These are phyloP conservation scores for Fomitopsis pulvina DNA, from an alignment of 768 basidiomycete genomes.

Conservation along the genomic window DNA sequence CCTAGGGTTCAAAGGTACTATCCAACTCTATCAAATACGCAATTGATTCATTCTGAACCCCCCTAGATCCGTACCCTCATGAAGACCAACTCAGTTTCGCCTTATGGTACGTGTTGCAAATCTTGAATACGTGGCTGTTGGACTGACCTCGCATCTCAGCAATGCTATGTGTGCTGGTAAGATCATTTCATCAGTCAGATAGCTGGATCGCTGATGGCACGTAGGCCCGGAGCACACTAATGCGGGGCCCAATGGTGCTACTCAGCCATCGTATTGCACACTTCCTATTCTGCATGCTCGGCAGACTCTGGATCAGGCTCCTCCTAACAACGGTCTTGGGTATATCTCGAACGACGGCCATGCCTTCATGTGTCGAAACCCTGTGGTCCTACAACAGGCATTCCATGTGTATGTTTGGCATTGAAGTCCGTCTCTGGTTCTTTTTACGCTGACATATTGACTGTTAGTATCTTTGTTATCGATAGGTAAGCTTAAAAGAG, in stretches of 20 bases:
- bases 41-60: not conserved
- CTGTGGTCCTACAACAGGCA: slow-evolving; percentile 42
- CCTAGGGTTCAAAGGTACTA: slow-evolving; percentile 50
- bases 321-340: slow-evolving; percentile 25
- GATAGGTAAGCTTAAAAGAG: slow-evolving; percentile 32
- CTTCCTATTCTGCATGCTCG: slow-evolving; percentile 47
- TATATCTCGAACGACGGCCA: slow-evolving; percentile 55
- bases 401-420: slow-evolving; percentile 52
- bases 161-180: slow-evolving; percentile 47
- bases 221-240: slow-evolving; percentile 47
- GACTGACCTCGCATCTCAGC: no score
- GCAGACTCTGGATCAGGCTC: slow-evolving; percentile 20
- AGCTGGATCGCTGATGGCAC: not conserved
- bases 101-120: slow-evolving; percentile 37
- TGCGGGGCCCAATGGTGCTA: slow-evolving; percentile 27
- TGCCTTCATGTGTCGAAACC: slow-evolving; percentile 46
- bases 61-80: slow-evolving; percentile 50
- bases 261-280: slow-evolving; percentile 47
- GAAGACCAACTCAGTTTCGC: slow-evolving; percentile 48
- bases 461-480: slow-evolving; percentile 44
- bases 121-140: not conserved
- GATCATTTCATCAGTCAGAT: not conserved
- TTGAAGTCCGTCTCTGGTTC: not conserved
- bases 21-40: not conserved
- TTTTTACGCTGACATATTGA: not conserved